These are phyloP conservation scores for Sphagnum tenellum DNA, from an alignment of 225 moss, liverwort and hornwort species.

Conservation along the genomic window DNA sequence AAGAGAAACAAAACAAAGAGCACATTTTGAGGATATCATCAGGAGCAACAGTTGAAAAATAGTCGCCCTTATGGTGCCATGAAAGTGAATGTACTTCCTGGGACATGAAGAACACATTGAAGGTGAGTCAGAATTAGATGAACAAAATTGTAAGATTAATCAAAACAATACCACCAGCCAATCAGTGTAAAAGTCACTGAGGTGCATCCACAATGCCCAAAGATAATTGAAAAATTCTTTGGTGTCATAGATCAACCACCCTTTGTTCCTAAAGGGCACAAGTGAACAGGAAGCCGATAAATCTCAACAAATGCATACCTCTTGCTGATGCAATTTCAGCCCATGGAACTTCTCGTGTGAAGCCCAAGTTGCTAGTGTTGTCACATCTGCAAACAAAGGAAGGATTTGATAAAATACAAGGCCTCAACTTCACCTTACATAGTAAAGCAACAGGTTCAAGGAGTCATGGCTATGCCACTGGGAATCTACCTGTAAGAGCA, in stretches of 20 bases:
- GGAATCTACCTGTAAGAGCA: too few species aligned
- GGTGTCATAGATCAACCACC: too few species aligned
- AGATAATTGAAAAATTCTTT: too few species aligned
- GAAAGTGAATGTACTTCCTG: conserved; percentile 66
- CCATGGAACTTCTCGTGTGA: conserved; percentile 49
- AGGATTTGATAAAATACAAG: too few species aligned
- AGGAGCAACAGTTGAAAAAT: conserved; percentile 87
- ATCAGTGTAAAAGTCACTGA: too few species aligned
- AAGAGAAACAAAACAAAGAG: neutral
- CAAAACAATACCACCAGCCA: neutral
- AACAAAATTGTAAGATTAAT: neutral
- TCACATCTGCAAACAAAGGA: conserved; percentile 24
- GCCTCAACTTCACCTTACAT: too few species aligned
- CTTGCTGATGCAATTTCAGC: conserved; percentile 51
- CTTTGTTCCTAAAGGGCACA: too few species aligned
- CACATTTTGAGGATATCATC: conserved; percentile 76
- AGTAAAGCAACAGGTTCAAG: too few species aligned
- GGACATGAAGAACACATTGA: neutral
- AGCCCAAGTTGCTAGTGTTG: conserved; percentile 50
- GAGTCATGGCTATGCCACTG: too few species aligned
- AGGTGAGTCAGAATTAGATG: neutral
- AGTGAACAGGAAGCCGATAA: neutral
- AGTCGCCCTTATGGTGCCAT: conserved; percentile 98
- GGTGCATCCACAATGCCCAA: too few species aligned
- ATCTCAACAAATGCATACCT: conserved; percentile 23